phyloP scores from a whole-genome alignment of 1,139 yeast species.

The Suhomyces taliae region DNA sequence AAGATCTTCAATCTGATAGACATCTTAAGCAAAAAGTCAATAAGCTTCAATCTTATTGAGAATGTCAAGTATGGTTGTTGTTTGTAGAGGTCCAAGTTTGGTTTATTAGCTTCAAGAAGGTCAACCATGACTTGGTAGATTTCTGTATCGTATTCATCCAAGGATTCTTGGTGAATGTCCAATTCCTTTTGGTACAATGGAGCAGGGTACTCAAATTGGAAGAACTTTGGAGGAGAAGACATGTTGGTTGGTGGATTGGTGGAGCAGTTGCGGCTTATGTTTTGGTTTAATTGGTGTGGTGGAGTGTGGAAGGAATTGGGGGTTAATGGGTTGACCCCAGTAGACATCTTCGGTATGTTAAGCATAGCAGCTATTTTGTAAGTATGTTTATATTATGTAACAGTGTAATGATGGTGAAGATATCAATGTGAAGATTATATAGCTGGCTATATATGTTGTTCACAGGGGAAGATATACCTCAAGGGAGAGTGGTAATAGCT shows the following conservation, averaged over 20 bases:
- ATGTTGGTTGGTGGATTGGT: not conserved
- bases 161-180: conserved; percentile 42
- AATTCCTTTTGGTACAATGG: conserved; percentile 53
- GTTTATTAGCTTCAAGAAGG: conserved; percentile 33
- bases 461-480: too few relatives aligned
- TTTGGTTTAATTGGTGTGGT: conserved; percentile 7
- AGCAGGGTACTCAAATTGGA: conserved; percentile 47
- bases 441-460: too few relatives aligned
- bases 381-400: too few relatives aligned
- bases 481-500: too few relatives aligned
- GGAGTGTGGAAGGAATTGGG: conserved; percentile 12
- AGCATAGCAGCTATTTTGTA: conserved; percentile 7
- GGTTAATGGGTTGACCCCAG: conserved; percentile 9
- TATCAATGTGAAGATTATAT: too few relatives aligned
- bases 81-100: conserved; percentile 54
- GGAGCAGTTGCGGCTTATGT: conserved; percentile 1
- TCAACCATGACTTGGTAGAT: conserved; percentile 44
- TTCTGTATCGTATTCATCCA: conserved; percentile 56
- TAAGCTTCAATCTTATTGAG: conserved; percentile 47
- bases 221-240: conserved; percentile 16
- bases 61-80: conserved; percentile 67
- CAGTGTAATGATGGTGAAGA: too few relatives aligned
- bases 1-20: conserved; percentile 59
- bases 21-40: conserved; percentile 60
- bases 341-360: conserved; percentile 14